phyloP scores from a whole-genome alignment of 441 rosid genomes.

The Populus tomentosa region DNA sequence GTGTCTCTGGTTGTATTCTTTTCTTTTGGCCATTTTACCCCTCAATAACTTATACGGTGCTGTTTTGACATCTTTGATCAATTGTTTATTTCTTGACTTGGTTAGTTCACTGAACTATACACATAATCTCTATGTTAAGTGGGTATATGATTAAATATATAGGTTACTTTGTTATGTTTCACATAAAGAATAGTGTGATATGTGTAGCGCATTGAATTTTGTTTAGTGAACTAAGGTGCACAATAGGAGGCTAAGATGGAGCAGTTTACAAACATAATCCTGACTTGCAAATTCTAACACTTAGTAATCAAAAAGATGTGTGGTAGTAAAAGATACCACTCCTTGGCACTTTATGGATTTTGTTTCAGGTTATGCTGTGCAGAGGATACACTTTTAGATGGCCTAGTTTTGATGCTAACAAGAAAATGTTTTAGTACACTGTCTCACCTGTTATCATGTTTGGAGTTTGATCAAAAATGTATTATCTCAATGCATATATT shows the following conservation, averaged over 20 bases:
- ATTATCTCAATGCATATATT: neutral
- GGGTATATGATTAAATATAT: neutral
- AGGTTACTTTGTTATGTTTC: neutral
- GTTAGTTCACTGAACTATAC: neutral
- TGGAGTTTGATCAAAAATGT: neutral
- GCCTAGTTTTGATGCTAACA: neutral
- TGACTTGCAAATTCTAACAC: neutral
- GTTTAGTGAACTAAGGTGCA: neutral
- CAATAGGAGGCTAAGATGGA: neutral
- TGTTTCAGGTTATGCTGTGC: neutral
- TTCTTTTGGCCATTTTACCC: neutral
- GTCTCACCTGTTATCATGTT: neutral
- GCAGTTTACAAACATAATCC: neutral
- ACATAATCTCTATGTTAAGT: neutral
- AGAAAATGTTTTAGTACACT: neutral
- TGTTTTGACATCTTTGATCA: neutral
- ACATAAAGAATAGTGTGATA: neutral
- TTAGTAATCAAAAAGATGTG: neutral
- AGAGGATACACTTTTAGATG: neutral
- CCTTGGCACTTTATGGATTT: neutral
- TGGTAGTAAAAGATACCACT: neutral
- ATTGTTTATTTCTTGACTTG: neutral
- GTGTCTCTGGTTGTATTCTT: constrained; percentile 14
- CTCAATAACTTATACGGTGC: neutral
- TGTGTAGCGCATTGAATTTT: neutral